Evolutionary conservation across 495 filamentous ascomycete species (phyloP), one percentile per base, ranked within the genome.

Genomic region (Collariella sp.): DNA sequence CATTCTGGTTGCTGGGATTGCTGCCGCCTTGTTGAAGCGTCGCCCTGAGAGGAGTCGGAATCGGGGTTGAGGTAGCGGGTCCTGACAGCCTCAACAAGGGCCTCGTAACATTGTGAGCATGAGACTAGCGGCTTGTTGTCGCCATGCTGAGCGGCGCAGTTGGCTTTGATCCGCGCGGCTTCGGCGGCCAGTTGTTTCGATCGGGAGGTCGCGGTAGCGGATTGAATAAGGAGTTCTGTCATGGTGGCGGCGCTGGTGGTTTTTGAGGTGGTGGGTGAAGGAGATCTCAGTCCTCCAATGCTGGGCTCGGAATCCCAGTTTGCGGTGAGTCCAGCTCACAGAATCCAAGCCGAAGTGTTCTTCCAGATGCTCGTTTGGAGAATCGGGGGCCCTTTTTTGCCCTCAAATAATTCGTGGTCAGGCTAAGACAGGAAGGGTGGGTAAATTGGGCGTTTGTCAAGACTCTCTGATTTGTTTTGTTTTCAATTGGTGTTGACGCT

Each of bases 71-170:
- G 55, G 48, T 71, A 75, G 52, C 67, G 65, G 31, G 66, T 55
- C 16, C 66, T 56, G 52, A 73, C 50, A 31, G 66, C 62, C 31
- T 70, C 65, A 15, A 77, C 57, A 20, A 75, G 55, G 38, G 63
- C 58, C 19, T 55, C 58, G 56, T 67, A 73, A 56, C 72, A 75
- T 26, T 65, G 64, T 15, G 66, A 44, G 46, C 72, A 75, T 36
- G 69, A 63, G 50, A 69, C 48, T 13, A 72, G 39, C 33, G 60
- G 56, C 15, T 48, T 41, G 38, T 54, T 54, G n/a, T 40, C 41
- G 36, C 54, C 46, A 42, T 65, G 66, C 24, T 63, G 49, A 7
- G 62, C 55, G 41, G 56, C 54, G 56, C 70, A 65, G 22, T 41
- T 41, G 39, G 58, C 35, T 4, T 44, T 39, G 24, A 66, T 60